phyloP scores from a whole-genome alignment of 2,329 filamentous ascomycete genomes.

The Mycogone perniciosa region DNA sequence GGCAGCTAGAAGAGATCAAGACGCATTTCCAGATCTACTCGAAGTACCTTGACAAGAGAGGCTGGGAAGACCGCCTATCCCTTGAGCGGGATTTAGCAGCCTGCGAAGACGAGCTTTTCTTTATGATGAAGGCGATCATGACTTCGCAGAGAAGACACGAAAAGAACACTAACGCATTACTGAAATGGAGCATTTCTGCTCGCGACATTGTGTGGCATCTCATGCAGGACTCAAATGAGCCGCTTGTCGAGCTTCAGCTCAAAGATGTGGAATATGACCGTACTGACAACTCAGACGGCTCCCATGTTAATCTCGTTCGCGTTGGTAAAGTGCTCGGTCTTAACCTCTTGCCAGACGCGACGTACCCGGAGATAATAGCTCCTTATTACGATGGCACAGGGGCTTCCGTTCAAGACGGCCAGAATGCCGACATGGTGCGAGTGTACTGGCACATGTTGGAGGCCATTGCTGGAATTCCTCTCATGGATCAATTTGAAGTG shows the following conservation, averaged over 20 bases:
- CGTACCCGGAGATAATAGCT: slow-evolving; percentile 93
- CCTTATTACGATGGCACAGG: slow-evolving; percentile 71
- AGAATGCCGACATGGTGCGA: slow-evolving; percentile 71
- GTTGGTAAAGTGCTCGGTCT: slow-evolving; percentile 82
- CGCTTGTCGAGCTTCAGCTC: slow-evolving; percentile 87
- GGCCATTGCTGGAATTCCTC: slow-evolving; percentile 92
- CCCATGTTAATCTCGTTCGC: slow-evolving; percentile 86
- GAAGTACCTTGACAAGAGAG: slow-evolving; percentile 76
- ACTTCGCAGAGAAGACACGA: slow-evolving; percentile 87
- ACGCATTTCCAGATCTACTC: slow-evolving; percentile 91
- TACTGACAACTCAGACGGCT: slow-evolving; percentile 94
- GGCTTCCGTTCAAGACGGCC: slow-evolving; percentile 31
- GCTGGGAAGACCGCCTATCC: slow-evolving; percentile 85
- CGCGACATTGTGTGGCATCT: slow-evolving; percentile 97
- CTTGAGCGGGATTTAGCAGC: slow-evolving; percentile 82
- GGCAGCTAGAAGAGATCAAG: slow-evolving; percentile 94
- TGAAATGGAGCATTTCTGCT: slow-evolving; percentile 91
- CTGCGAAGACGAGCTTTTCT: slow-evolving; percentile 96
- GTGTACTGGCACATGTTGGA: slow-evolving; percentile 99
- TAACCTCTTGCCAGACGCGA: slow-evolving; percentile 82
- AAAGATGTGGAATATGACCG: slow-evolving; percentile 88
- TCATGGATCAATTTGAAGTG: slow-evolving; percentile 95
- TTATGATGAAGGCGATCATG: slow-evolving; percentile 99
- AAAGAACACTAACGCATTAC: slow-evolving; percentile 62
- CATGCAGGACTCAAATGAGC: slow-evolving; percentile 77